Evolutionary conservation across 768 basidiomycete species (phyloP).

Genomic region (Rossbeevera mucosa): DNA sequence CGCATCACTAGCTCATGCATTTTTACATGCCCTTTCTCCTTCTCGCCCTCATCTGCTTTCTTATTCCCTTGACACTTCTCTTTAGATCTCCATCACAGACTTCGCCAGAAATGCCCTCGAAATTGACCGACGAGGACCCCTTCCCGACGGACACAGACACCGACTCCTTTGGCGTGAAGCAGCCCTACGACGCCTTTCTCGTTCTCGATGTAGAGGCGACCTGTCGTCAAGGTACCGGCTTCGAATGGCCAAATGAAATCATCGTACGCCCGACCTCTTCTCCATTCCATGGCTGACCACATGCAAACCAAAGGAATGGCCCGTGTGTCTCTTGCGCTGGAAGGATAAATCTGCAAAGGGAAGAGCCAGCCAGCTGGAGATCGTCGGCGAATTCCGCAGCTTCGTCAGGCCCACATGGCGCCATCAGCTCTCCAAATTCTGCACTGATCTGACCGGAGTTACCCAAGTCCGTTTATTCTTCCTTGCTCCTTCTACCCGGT

Average conservation of each 20-base stretch:
- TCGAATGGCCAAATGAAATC: conserved; percentile 92
- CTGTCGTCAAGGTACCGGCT: conserved; percentile 58
- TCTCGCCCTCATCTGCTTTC: conserved; percentile 8
- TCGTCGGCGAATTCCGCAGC: conserved; percentile 79
- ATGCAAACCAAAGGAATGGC: conserved; percentile 68
- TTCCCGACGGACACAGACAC: conserved; percentile 2
- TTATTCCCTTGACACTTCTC: conserved; percentile 7
- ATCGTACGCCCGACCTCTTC: conserved; percentile 55
- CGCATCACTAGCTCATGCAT: conserved; percentile 9
- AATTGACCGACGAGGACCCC: conserved; percentile 7
- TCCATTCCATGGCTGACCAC: conserved; percentile 5
- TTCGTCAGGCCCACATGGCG: conserved; percentile 88
- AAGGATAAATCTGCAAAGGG: conserved; percentile 51
- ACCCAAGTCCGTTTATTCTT: conserved; percentile 63
- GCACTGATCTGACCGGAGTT: conserved; percentile 85
- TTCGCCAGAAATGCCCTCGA: conserved; percentile 16
- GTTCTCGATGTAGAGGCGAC: conserved; percentile 91
- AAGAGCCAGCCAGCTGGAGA: conserved; percentile 52
- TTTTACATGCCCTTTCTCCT: conserved; percentile 8
- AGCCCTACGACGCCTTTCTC: conserved; percentile 72
- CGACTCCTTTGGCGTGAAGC: conserved; percentile 27
- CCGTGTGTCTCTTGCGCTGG: conserved; percentile 87
- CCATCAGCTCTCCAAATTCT: conserved; percentile 77
- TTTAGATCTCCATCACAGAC: not conserved
- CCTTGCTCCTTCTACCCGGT: not conserved